Percentiles rank a stretch among this genome's conserved stretches.
These are phyloP conservation scores for Notholithocarpus densiflorus DNA, from an alignment of 306 rosid species.

Conservation along the genomic window DNA sequence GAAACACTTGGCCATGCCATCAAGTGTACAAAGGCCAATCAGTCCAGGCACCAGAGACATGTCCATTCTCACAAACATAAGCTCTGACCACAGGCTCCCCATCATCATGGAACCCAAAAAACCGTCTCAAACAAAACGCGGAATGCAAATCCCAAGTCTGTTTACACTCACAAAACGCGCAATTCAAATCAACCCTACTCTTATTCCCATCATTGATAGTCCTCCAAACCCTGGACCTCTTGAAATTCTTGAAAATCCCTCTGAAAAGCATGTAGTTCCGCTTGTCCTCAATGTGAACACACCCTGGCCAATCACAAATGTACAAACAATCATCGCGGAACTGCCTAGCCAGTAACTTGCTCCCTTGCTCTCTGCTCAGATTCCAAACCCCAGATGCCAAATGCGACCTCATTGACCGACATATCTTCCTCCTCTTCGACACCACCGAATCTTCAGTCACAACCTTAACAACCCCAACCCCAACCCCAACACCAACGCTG, in stretches of 20 bases:
- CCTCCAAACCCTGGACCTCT: slow-evolving; percentile 76
- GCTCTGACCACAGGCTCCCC: slow-evolving; percentile 96
- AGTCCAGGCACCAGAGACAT: slow-evolving; percentile 98
- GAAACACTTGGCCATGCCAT: neutral
- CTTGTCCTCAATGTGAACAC: slow-evolving; percentile 82
- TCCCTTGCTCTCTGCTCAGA: slow-evolving; percentile 77
- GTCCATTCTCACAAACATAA: slow-evolving; percentile 90
- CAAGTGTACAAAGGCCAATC: slow-evolving; percentile 72
- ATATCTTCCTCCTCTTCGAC: slow-evolving; percentile 42
- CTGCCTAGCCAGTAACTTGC: slow-evolving; percentile 68
- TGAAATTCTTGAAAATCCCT: slow-evolving; percentile 81
- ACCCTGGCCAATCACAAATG: slow-evolving; percentile 89
- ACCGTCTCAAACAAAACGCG: slow-evolving; percentile 73
- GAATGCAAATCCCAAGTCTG: slow-evolving; percentile 91
- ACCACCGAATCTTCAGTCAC: slow-evolving; percentile 12
- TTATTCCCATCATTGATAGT: slow-evolving; percentile 66
- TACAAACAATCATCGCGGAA: slow-evolving; percentile 81
- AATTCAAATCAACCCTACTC: slow-evolving; percentile 53
- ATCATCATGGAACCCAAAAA: slow-evolving; percentile 80
- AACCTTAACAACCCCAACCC: slow-evolving; percentile 26
- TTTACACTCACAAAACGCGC: slow-evolving; percentile 68
- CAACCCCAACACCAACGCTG: neutral
- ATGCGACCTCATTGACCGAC: slow-evolving; percentile 53
- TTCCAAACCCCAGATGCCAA: slow-evolving; percentile 75
- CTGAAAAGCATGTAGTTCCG: slow-evolving; percentile 76